Base-by-base conservation (phyloP, 176 grass and related monocot species). In the Musa itinerans region DNA sequence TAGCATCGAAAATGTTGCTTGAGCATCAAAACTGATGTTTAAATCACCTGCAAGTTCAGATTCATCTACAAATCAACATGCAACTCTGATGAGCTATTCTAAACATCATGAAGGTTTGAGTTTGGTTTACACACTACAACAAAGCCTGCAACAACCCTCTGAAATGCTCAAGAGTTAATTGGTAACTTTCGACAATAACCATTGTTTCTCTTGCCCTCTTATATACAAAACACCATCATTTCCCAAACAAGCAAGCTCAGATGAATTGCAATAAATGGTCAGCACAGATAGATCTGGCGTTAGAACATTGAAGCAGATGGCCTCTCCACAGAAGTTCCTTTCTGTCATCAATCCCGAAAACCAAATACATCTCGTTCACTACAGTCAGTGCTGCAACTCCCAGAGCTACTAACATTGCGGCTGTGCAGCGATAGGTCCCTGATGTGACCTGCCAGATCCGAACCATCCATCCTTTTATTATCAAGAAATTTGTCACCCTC, bases 401-500 rank as follows among this genome's bases (percentile, higher is more conserved):
- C 84, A 1, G 95, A 88, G 73, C 95, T 99, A 69, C 89, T 94
- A 50, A 84, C 86, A 0, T 89, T 83, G 50, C 74, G 65, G 54
- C 89, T 94, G 56, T 99, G 81, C 74, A 79, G 74, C 0, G 86
- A 91, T 12, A 94, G 62, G 15, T 79, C 95, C 78, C 79, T 86
- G 52, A 93, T 43, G 52, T 97, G 90, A 82, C 58, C 85, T 0
- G 85, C 84, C 50, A 96, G 61, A 66, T 68, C 86, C 11, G 82
- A 63, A 0, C 76, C 50, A 0, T 98, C 88, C 69, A 76, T 78
- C 55, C 74, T 81, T 81, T 89, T 99, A 86, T 99, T 88, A 15
- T 76, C 78, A 72, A 94, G 92, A 81, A 99, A 94, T 64, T 67
- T 76, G 80, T 99, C 91, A 75, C 91, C 87, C 79, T 94, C 95